Base-by-base conservation (phyloP, 345 rosid species). In the Combretum micranthum region DNA sequence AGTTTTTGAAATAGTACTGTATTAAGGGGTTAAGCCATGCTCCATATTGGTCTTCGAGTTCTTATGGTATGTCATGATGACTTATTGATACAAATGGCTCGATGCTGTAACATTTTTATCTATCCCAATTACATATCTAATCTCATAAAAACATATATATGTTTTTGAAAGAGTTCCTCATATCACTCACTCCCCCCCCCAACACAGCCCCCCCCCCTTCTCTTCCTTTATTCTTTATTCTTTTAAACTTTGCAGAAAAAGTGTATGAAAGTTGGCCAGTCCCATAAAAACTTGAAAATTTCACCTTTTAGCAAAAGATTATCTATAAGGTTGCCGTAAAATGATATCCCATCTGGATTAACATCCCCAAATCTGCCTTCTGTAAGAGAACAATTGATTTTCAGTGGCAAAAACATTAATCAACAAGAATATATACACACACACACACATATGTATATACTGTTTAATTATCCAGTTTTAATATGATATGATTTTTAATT, bases 31-130 rank as follows among this genome's bases (percentile, higher is more conserved):
- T 71, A 58, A 74, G 77, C 75, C 79, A 74, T 42, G 69, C 59
- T 15, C 70, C 72, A 51, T 71, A 77, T 74, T 44, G 65, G 20
- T 77, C 72, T 55, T 56, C 74, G 12, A 74, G 65, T 61, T 74
- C 75, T 64, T 60, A 70, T 46, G 77, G 82, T 17, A 53, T 39
- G 58, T 77, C 79, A 51, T 56, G 66, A 43, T 77, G 82, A 22
- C 56, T 53, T 23, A 74, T 63, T 22, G 82, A 71, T 59, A 77
- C 77, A 52, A 77, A 77, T 20, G 82, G 82, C 63, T 77, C 72
- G 14, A 71, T 77, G 53, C 79, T 78, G 74, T 64, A 15, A 17
- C 20, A 15, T 12, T 49, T 49, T 18, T 15, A 18, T 4, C 0
- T 7, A 47, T 47, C 13, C n/a, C 4, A 47, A 47, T 15, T 47